A percentile compares a stretch with the other conserved stretches of the same genome.
phyloP scores from a whole-genome alignment of 352 stramenopile species.

The Globisporangium middletonii region DNA sequence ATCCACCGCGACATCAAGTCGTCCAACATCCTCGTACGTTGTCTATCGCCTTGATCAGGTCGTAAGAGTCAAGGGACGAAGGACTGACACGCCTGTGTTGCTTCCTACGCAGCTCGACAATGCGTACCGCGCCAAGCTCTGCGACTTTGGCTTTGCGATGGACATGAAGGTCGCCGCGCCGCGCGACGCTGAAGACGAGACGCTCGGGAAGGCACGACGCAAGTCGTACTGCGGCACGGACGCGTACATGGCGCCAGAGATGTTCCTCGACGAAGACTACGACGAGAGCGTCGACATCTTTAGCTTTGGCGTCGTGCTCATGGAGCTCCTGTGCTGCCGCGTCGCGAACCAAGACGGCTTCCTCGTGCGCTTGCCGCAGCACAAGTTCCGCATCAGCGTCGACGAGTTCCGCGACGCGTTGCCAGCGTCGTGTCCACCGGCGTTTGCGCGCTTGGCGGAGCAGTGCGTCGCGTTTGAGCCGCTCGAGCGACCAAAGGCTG shows the following conservation, averaged over 20 bases:
- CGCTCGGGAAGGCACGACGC: conserved; percentile 31
- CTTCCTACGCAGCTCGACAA: conserved; percentile 39
- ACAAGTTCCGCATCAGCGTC: conserved; percentile 63
- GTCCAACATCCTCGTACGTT: conserved; percentile 67
- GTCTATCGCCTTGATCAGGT: not conserved
- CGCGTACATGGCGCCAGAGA: conserved; percentile 80
- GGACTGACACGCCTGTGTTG: not conserved
- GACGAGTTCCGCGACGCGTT: conserved; percentile 67
- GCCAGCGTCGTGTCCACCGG: conserved; percentile 47
- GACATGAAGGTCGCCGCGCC: conserved; percentile 32
- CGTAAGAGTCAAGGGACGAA: too few relatives aligned
- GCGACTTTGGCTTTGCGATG: conserved; percentile 82
- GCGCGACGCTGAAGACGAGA: conserved; percentile 19
- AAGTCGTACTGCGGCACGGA: conserved; percentile 87
- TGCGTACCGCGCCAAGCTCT: conserved; percentile 65
- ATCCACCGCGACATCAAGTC: conserved; percentile 87
- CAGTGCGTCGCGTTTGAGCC: conserved; percentile 78
- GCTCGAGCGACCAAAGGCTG: conserved; percentile 44
- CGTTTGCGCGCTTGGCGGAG: conserved; percentile 54
- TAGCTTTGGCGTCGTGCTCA: conserved; percentile 83
- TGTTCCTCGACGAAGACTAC: conserved; percentile 84
- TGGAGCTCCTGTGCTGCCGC: conserved; percentile 82
- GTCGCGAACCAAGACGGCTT: conserved; percentile 76
- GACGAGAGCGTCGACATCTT: conserved; percentile 83
- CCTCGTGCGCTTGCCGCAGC: conserved; percentile 72